A percentile compares a stretch with the other conserved stretches of the same genome.
Evolutionary conservation across 139 green algal genomes (phyloP).

Genomic region (Chlamydomonas sp.): DNA sequence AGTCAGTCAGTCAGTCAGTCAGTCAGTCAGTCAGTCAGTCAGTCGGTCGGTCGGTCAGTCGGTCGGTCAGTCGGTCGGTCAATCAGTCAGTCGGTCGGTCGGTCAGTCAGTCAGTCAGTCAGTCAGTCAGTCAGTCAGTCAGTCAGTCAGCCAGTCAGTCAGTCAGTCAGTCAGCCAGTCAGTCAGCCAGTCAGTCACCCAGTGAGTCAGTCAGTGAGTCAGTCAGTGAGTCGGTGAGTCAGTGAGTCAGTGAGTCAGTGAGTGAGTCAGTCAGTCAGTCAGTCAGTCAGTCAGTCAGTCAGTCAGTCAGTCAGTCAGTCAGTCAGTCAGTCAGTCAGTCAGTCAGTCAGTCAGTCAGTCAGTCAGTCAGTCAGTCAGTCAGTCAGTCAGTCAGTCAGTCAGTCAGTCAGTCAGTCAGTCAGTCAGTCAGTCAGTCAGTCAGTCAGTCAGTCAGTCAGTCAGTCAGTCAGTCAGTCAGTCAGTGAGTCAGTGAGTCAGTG

Average conservation of each 20-base stretch:
- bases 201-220: conserved; percentile 6
- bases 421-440: conserved; percentile 1
- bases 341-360: conserved; percentile 1
- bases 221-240: neutral
- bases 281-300: neutral
- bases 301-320: neutral
- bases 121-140: no score
- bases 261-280: no score
- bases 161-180: no score
- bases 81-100: no score
- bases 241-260: conserved; percentile 1
- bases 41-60: no score
- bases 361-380: no score
- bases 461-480: conserved; percentile 1
- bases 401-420: neutral
- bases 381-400: conserved; percentile 6
- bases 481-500: conserved; percentile 13
- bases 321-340: neutral
- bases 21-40: no score
- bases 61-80: no score
- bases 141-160: no score
- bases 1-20: neutral
- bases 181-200: no score
- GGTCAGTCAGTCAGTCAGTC: no score
- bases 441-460: conserved; percentile 15